Conservation (phyloP, 1,284 basidiomycete genomes). For the Naganishia sp. region DNA sequence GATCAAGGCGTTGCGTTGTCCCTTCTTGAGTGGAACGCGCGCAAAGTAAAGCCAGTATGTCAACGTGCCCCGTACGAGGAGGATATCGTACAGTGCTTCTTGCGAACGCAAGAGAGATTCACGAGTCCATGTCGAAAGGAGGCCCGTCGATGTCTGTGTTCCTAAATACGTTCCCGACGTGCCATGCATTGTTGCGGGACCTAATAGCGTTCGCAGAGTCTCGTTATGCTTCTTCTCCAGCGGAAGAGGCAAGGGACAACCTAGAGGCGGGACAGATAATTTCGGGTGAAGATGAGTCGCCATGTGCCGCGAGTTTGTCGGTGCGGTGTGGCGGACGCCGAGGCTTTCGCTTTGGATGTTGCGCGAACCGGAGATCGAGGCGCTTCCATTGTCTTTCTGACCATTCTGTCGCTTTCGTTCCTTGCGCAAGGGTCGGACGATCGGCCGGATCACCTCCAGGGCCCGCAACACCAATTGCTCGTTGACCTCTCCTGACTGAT, state of each 20-base stretch:
- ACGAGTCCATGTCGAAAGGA: not conserved
- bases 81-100: conserved; percentile 10
- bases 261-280: not conserved
- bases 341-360: not conserved
- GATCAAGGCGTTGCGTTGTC: conserved; percentile 8
- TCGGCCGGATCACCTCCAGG: conserved; percentile 16
- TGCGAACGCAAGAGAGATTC: conserved; percentile 17
- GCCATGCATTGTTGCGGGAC: not conserved
- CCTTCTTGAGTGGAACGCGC: not conserved
- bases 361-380: not conserved
- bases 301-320: conserved; percentile 5
- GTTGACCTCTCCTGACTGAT: not conserved
- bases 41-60: conserved; percentile 22
- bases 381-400: not conserved
- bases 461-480: conserved; percentile 5
- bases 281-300: conserved; percentile 9
- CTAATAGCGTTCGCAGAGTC: conserved; percentile 1
- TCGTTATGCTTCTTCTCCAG: conserved; percentile 7
- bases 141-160: too few species aligned
- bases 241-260: conserved; percentile 20
- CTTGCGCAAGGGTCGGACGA: conserved; percentile 17
- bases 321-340: not conserved
- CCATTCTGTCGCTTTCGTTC: conserved; percentile 4
- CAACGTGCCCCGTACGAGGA: conserved; percentile 18
- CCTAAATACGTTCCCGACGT: not conserved